Evolutionary conservation across 73 alveolate species (phyloP), one percentile per base, ranked within the genome.

Genomic region (Effrenium voratum): DNA sequence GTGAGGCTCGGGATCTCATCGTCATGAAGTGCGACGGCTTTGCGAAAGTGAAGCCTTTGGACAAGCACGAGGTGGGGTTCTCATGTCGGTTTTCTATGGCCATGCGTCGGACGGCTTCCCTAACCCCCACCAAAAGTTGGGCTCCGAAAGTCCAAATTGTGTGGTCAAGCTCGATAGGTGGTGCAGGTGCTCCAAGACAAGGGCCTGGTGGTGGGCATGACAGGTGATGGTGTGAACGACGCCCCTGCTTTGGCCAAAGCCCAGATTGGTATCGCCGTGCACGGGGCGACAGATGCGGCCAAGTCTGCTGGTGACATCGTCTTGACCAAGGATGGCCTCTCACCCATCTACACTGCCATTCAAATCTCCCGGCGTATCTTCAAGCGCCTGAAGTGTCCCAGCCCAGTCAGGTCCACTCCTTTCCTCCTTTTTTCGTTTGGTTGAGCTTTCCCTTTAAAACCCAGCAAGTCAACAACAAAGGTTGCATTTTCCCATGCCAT

Each of bases 181-280:
- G 95, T 87, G 95, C 73, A 63, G 32, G 95, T 87, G 49, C 84
- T 87, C 19, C 95, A 87, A 44, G 95, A 66, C 95, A 87, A 87
- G 95, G 95, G 95, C 50, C n/a, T 87, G 85, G 95, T 87, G 73
- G 95, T 87, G 41, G 95, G 95, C 52, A 87, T 87, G 95, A 87
- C 95, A 77, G 88, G 95, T 24, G 95, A 87, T 59, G 95, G 95
- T 40, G 95, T 87, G 52, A 87, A 87, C 72, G 95, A 87, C 30
- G 95, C 95, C 3, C 95, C 95, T 5, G 95, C 95, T 10, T 43
- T 87, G 95, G 95, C 95, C 66, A 87, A 87, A 40, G 95, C 84
- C 40, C 95, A 88, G 85, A 88, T 88, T 36, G 95, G 95, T 40
- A 68, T 88, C 52, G 95, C 95, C 28, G 95, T 88, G 85, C 95